Conservation (phyloP, 352 stramenopile genomes). For the Phytopythium vexans region DNA sequence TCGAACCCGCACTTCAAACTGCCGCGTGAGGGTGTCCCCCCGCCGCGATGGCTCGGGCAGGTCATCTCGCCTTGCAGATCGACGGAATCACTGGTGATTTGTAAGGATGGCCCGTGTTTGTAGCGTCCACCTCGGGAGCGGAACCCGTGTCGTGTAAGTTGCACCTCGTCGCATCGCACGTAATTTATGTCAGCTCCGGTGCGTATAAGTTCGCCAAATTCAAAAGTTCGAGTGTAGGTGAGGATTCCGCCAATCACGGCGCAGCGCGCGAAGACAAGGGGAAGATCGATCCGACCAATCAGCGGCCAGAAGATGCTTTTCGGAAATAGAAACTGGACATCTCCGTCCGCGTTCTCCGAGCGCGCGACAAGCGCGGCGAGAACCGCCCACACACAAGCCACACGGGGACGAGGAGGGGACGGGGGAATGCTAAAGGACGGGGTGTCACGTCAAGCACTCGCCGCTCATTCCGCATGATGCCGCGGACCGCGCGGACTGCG, state of each 20-base stretch:
- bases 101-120: slow-evolving; percentile 7
- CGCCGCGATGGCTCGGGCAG: neutral
- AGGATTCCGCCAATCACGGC: slow-evolving; percentile 38
- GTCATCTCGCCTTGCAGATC: slow-evolving; percentile 3
- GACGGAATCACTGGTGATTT: neutral
- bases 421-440: slow-evolving; percentile 31
- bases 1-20: slow-evolving; percentile 14
- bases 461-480: slow-evolving; percentile 26
- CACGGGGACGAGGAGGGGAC: slow-evolving; percentile 6
- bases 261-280: slow-evolving; percentile 25
- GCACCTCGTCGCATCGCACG: neutral
- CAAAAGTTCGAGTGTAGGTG: neutral
- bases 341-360: neutral
- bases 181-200: slow-evolving; percentile 1
- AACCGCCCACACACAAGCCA: neutral
- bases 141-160: slow-evolving; percentile 13
- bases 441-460: slow-evolving; percentile 28
- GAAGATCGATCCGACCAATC: slow-evolving; percentile 24
- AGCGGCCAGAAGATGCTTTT: neutral
- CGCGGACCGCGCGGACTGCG: slow-evolving; percentile 1
- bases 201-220: slow-evolving; percentile 16
- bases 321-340: neutral
- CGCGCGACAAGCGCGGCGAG: neutral
- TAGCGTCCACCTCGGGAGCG: slow-evolving; percentile 6
- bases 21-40: slow-evolving; percentile 8